Evolutionary conservation across 1,284 basidiomycete genomes (phyloP).

Genomic region (Agroathelia rolfsii): DNA sequence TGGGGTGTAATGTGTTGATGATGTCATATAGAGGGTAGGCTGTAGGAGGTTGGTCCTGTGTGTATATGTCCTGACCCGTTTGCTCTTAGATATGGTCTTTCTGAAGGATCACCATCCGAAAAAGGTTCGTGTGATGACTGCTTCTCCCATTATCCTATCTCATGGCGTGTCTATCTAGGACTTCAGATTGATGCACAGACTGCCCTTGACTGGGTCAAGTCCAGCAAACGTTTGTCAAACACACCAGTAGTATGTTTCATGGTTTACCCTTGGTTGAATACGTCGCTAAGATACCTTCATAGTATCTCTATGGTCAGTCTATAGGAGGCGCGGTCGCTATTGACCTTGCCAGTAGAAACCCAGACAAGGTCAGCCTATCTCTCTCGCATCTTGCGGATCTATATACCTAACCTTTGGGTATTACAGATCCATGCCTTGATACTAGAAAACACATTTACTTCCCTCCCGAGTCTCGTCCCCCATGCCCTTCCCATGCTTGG

Average conservation of each 20-base stretch:
- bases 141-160: background rate
- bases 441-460: conserved; percentile 89
- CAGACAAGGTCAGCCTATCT: conserved; percentile 41
- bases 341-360: conserved; percentile 77
- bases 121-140: conserved; percentile 34
- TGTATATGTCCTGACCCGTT: background rate
- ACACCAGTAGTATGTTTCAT: conserved; percentile 51
- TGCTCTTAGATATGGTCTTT: conserved; percentile 62
- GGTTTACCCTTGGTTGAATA: background rate
- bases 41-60: conserved; percentile 3
- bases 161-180: conserved; percentile 31
- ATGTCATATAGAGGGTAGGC: conserved; percentile 77
- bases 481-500: conserved; percentile 71
- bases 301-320: conserved; percentile 87
- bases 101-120: conserved; percentile 78
- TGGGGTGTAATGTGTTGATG: conserved; percentile 86
- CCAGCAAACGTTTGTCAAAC: conserved; percentile 57
- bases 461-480: conserved; percentile 73
- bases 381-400: conserved; percentile 3
- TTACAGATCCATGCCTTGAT: conserved; percentile 68
- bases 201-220: conserved; percentile 66
- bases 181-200: conserved; percentile 76
- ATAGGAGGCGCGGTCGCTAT: conserved; percentile 95
- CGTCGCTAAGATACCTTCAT: conserved; percentile 8
- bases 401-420: conserved; percentile 3